Base-by-base conservation (phyloP, 306 rosid species). In the Adenanthera pavonina region DNA sequence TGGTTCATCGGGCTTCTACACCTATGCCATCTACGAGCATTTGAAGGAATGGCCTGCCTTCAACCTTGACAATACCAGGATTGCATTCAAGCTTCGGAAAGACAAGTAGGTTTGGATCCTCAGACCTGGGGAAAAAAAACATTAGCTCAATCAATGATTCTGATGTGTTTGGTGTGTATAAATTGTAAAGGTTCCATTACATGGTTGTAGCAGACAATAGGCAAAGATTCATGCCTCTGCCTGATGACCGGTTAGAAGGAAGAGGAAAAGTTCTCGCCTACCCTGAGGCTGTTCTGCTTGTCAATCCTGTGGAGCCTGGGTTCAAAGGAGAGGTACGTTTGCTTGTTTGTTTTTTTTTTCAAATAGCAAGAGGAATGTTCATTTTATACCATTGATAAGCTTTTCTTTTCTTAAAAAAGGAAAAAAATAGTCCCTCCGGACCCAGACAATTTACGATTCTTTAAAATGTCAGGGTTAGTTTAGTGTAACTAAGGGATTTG, bases 191-290 rank as follows among this genome's bases (percentile, higher is more conserved):
- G 95, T 94, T 94, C 82, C 93, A 82, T 33, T 94, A 92, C 79
- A 92, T 94, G 98, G 90, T 78, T 47, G 17, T 92, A 78, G 94
- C 90, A 0, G 97, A 92, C 76, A 57, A 92, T 41, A 90, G 97
- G 40, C 97, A 91, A 60, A 90, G 98, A 78, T 87, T 56, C 82
- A 94, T 94, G 98, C 98, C 98, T 1, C 85, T 89, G 65, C 97
- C 98, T 0, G 98, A 92, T 16, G 98, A 94, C 35, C 91, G 98
- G 3, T 76, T 19, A 12, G 80, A 84, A 0, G 88, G 40, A 6
- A 83, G 97, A 90, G 85, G 97, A 34, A 69, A 87, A 85, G 87
- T 60, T 46, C 78, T 94, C 1, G 97, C 92, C 1, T 82, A 78
- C 34, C 97, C 97, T 0, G 98, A 94, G 85, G 97, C 97, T 43